A percentile compares a stretch with the other conserved stretches of the same genome.
Evolutionary conservation across 768 basidiomycete genomes (phyloP).

Genomic region (Dendrothele bispora): DNA sequence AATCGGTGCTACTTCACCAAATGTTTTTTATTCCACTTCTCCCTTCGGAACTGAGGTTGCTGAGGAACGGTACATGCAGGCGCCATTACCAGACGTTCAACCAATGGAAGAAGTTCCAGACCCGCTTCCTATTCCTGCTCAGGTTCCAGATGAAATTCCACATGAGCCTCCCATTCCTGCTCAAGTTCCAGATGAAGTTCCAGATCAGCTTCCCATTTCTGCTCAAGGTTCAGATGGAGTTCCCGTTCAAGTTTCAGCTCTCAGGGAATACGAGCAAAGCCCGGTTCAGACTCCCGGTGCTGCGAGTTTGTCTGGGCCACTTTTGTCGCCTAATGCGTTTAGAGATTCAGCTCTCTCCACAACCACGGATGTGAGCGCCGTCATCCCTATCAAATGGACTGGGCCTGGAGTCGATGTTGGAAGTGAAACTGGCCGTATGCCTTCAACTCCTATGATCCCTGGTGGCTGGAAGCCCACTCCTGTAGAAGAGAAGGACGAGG

Average conservation of each 20-base stretch:
- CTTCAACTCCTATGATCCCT: slow-evolving; percentile 41
- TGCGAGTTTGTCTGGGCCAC: background rate
- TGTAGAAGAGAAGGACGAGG: slow-evolving; percentile 42
- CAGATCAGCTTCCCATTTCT: background rate
- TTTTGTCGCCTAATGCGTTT: slow-evolving; percentile 55
- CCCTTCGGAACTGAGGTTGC: slow-evolving; percentile 22
- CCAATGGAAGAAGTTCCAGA: background rate
- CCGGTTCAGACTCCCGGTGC: background rate
- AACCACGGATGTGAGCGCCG: slow-evolving; percentile 41
- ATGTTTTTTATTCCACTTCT: slow-evolving; percentile 33
- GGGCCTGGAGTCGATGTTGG: slow-evolving; percentile 27
- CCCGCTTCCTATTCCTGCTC: background rate
- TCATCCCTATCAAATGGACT: slow-evolving; percentile 65
- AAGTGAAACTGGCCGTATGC: slow-evolving; percentile 19
- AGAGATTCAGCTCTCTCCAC: slow-evolving; percentile 66
- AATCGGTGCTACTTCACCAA: slow-evolving; percentile 44
- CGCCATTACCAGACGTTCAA: background rate
- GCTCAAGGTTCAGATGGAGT: background rate
- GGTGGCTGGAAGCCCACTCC: slow-evolving; percentile 57
- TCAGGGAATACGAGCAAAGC: background rate
- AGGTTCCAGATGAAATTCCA: background rate
- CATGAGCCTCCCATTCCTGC: background rate
- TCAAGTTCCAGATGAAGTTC: background rate
- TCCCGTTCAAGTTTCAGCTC: background rate
- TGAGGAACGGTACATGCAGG: no score